These are phyloP conservation scores for Gracilariopsis chorda DNA, from an alignment of 23 red algal genomes.

Conservation along the genomic window DNA sequence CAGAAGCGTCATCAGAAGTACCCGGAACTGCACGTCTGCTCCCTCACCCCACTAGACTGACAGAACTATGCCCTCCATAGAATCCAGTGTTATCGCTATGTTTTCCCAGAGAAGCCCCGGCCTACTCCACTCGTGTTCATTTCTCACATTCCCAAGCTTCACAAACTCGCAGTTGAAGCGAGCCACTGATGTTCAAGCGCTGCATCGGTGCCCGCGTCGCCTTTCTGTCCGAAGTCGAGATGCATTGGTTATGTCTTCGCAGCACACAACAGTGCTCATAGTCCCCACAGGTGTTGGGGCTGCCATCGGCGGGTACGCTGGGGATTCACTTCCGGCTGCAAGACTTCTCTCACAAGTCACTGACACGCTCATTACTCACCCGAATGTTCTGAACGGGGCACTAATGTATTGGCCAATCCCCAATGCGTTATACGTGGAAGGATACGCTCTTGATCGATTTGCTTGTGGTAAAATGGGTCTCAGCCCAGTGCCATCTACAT, in stretches of 20 bases:
- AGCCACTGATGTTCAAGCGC: too few species aligned
- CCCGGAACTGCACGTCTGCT: too few species aligned
- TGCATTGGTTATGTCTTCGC: not conserved
- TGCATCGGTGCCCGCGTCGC: too few species aligned
- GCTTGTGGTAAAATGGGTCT: conserved; percentile 60
- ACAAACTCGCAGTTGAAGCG: too few species aligned
- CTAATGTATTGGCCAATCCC: conserved; percentile 89
- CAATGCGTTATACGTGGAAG: conserved; percentile 97
- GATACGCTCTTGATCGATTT: conserved; percentile 90
- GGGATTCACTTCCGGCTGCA: conserved; percentile 83
- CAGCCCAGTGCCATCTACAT: conserved; percentile 14
- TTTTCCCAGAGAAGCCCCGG: too few species aligned
- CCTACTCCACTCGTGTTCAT: too few species aligned
- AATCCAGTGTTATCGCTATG: too few species aligned
- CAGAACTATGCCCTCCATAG: too few species aligned
- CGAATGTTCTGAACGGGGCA: conserved; percentile 95
- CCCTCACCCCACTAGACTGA: too few species aligned
- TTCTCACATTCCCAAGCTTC: too few species aligned
- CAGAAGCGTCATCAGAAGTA: too few species aligned
- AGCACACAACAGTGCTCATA: conserved; percentile 67
- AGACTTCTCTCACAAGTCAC: conserved; percentile 73
- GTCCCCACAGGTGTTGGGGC: conserved; percentile 92
- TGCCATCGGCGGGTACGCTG: conserved; percentile 89
- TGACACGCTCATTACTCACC: conserved; percentile 91
- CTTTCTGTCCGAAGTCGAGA: too few species aligned